phyloP scores from a whole-genome alignment of 2,329 filamentous ascomycete species.

The Penicillium sp. region DNA sequence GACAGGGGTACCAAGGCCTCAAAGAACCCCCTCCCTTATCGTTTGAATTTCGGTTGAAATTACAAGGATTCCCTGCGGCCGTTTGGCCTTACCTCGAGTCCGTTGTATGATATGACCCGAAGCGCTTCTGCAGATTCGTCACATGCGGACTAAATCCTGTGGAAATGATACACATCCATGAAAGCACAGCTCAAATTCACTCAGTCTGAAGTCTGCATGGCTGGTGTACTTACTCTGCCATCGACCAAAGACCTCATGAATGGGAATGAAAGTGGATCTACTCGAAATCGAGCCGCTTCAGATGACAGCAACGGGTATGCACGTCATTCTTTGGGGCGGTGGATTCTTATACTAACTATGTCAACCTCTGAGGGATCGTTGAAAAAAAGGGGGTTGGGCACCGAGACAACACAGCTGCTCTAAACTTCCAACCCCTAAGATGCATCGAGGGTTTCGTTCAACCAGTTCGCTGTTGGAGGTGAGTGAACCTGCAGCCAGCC shows the following conservation, averaged over 20 bases:
- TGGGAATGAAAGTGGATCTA: not conserved
- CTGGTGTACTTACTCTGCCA: not conserved
- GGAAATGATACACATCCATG: not conserved
- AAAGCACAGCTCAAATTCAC: not conserved
- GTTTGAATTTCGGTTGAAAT: not conserved
- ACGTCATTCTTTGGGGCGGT: not conserved
- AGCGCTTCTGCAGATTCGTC: slow-evolving; percentile 1
- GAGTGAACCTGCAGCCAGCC: slow-evolving; percentile 29
- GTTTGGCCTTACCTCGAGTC: slow-evolving; percentile 9
- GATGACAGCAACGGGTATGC: slow-evolving; percentile 2
- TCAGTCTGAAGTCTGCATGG: not conserved
- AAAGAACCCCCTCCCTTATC: not conserved
- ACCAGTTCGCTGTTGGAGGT: not conserved
- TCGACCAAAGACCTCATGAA: not conserved
- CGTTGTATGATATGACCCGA: slow-evolving; percentile 1
- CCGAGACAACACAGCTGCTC: not conserved
- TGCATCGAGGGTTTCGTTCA: not conserved
- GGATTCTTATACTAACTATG: not conserved
- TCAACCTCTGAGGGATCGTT: not conserved
- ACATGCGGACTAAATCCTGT: slow-evolving; percentile 1
- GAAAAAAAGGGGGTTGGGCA: not conserved
- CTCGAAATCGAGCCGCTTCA: not conserved
- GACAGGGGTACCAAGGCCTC: slow-evolving; percentile 11
- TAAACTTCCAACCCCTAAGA: not conserved
- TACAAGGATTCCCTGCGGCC: slow-evolving; percentile 6